Evolutionary conservation across 2,329 filamentous ascomycete species (phyloP).

Genomic region (Aspergillus fischeri): DNA sequence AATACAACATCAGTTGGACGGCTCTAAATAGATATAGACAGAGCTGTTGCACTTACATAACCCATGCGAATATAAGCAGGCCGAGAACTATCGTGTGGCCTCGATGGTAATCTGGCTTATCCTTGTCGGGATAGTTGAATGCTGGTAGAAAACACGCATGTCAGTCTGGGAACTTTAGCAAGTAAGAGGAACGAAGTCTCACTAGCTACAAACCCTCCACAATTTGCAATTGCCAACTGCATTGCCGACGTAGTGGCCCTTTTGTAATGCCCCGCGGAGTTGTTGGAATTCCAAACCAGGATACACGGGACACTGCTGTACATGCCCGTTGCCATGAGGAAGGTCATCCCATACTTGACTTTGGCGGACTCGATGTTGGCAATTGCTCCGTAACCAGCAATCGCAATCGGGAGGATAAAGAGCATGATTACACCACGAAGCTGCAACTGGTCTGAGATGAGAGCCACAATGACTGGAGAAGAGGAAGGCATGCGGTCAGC

Average conservation of each 20-base stretch:
- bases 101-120: slow-evolving; percentile 56
- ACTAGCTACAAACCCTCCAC: slow-evolving; percentile 63
- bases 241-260: slow-evolving; percentile 62
- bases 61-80: slow-evolving; percentile 59
- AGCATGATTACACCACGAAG: slow-evolving; percentile 61
- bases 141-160: slow-evolving; percentile 31
- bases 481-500: not conserved
- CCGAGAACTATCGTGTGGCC: slow-evolving; percentile 61
- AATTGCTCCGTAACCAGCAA: slow-evolving; percentile 62
- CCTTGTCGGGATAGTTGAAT: slow-evolving; percentile 57
- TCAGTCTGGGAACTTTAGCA: slow-evolving; percentile 5
- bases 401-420: slow-evolving; percentile 59
- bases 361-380: slow-evolving; percentile 51
- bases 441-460: slow-evolving; percentile 58
- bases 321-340: slow-evolving; percentile 62
- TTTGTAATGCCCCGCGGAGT: slow-evolving; percentile 67
- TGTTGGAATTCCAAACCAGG: slow-evolving; percentile 64
- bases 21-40: not conserved
- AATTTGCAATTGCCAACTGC: slow-evolving; percentile 64
- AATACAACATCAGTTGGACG: slow-evolving; percentile 1
- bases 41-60: slow-evolving; percentile 50
- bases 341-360: slow-evolving; percentile 62
- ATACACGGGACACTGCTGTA: slow-evolving; percentile 61
- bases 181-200: slow-evolving; percentile 13
- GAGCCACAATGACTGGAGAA: slow-evolving; percentile 36